Base-by-base conservation (phyloP, 2,329 filamentous ascomycete genomes). In the Nemania sp. region DNA sequence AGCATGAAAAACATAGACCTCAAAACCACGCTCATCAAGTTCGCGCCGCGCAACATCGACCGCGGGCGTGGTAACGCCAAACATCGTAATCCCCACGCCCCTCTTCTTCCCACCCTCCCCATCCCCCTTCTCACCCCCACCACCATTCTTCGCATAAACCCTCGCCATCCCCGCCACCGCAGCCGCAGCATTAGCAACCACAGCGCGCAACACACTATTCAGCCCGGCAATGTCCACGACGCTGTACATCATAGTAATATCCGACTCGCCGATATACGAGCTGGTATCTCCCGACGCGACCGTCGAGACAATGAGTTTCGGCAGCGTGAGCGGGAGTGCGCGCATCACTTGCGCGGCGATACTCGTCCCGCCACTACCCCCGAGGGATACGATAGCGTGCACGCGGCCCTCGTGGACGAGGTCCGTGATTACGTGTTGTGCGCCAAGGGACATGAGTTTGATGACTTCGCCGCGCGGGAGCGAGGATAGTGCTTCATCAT, bases 251-350 rank as follows among this genome's bases (percentile, higher is more conserved):
- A 90, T 78, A 0, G 80, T 81, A 41, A 89, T 85, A 58, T 90
- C 87, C 0, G 80, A 82, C 67, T 89, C 86, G 34, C 81, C 84
- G 1, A 90, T 75, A n/a, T 87, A 80, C 0, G 80, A 79, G 0
- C 77, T 78, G 1, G 83, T 83, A 57, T 90, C 82, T 2, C 86
- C 85, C 26, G 82, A 86, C 0, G 86, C 86, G 61, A 89, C 81
- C 0, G 87, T 90, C 19, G 82, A 86, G 2, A 89, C 82, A 47
- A 90, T 84, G 39, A 90, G 61, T 63, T 90, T 90, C 0, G 87
- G 86, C 45, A 90, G 80, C 0, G 85, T 85, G 11, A 89, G 74
- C 0, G 86, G 86, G 0, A 86, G 66, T 0, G 78, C 70, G 12
- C 82, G 75, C 84, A 90, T 88, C 0, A 83, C 77, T 0, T 78